phyloP scores from a whole-genome alignment of 148 eudicot species.

The Chenopodium quinoa region DNA sequence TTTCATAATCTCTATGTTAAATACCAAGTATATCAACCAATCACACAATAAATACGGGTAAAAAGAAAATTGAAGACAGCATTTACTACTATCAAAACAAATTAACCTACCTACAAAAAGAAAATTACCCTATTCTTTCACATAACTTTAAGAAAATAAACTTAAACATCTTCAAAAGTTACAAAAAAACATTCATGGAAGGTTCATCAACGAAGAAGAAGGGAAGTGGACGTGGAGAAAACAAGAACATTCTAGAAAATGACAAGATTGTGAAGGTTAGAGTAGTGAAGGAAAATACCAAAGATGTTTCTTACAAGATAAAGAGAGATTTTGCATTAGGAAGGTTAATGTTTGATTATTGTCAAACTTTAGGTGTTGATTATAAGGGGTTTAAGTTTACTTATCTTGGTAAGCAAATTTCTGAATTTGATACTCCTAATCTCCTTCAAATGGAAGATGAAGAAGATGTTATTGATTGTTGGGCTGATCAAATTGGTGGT shows the following conservation, averaged over 20 bases:
- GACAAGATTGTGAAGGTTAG: neutral
- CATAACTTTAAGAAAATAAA: too few relatives aligned
- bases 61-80: too few relatives aligned
- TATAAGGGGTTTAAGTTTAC: neutral
- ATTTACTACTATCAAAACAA: too few relatives aligned
- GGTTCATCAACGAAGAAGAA: too few relatives aligned
- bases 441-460: neutral
- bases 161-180: too few relatives aligned
- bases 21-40: too few relatives aligned
- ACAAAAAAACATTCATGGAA: too few relatives aligned
- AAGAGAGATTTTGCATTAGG: neutral
- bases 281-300: neutral
- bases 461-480: slow-evolving; percentile 15
- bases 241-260: neutral
- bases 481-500: neutral
- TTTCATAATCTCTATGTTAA: too few relatives aligned
- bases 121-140: too few relatives aligned
- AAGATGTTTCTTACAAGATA: neutral
- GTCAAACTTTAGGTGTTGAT: neutral
- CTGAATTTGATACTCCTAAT: slow-evolving; percentile 1
- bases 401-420: neutral
- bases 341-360: neutral
- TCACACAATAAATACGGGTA: too few relatives aligned
- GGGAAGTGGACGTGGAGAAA: too few relatives aligned
- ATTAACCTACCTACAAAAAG: too few relatives aligned